Percentiles rank a stretch among this genome's conserved stretches.
Evolutionary conservation across 306 rosid genomes (phyloP).

Genomic region (Astragalus membranaceus): DNA sequence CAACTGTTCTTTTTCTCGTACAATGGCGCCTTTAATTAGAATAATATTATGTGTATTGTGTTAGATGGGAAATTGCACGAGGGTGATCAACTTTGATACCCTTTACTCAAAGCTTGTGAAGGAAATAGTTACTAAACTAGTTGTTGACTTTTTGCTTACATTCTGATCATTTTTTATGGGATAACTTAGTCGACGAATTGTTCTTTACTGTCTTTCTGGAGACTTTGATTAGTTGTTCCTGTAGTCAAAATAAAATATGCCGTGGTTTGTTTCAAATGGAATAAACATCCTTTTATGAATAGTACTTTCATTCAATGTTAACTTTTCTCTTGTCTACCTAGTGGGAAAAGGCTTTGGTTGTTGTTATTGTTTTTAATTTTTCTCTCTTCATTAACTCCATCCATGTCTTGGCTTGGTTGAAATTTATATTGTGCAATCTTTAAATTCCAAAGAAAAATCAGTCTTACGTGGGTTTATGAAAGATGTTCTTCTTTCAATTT

Average conservation of each 20-base stretch:
- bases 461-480: background rate
- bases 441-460: background rate
- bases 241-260: background rate
- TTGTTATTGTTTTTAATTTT: background rate
- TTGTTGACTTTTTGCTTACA: background rate
- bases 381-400: background rate
- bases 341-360: background rate
- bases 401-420: constrained; percentile 3
- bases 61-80: background rate
- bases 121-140: background rate
- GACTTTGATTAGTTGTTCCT: constrained; percentile 8
- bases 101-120: background rate
- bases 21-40: constrained; percentile 1
- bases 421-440: background rate
- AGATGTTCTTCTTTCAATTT: background rate
- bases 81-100: background rate
- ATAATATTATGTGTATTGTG: background rate
- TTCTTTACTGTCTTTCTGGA: background rate
- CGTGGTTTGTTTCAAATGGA: constrained; percentile 1
- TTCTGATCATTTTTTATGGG: background rate
- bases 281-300: background rate
- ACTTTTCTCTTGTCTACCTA: background rate
- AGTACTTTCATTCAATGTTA: background rate
- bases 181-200: background rate
- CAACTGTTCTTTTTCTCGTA: background rate